A percentile compares a stretch with the other conserved stretches of the same genome.
These are phyloP conservation scores for Calocera viscosa DNA, from an alignment of 768 basidiomycete species.

Conservation along the genomic window DNA sequence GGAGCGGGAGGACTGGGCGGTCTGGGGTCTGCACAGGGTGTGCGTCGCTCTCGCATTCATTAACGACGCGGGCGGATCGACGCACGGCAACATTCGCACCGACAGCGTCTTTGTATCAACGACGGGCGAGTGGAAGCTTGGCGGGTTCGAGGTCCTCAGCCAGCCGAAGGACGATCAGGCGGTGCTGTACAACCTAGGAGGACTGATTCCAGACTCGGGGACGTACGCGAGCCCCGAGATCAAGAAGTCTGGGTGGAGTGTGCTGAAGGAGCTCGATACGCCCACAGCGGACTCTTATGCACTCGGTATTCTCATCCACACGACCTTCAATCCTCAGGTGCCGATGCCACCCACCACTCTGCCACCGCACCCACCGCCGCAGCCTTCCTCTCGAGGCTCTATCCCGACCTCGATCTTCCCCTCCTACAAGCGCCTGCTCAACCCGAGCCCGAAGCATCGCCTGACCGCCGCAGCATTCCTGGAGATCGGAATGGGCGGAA, in stretches of 20 bases:
- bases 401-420: constrained; percentile 68
- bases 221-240: constrained; percentile 71
- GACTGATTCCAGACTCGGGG: constrained; percentile 47
- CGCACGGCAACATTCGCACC: constrained; percentile 67
- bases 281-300: constrained; percentile 75
- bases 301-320: constrained; percentile 72
- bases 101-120: constrained; percentile 79
- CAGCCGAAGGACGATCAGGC: constrained; percentile 66
- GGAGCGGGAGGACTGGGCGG: constrained; percentile 72
- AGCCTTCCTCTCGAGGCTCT: constrained; percentile 58
- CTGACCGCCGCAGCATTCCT: constrained; percentile 66
- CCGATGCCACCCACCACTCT: constrained; percentile 54
- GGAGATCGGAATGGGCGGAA: constrained; percentile 63
- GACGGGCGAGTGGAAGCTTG: constrained; percentile 93
- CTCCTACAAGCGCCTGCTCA: constrained; percentile 74
- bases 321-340: constrained; percentile 75
- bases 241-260: constrained; percentile 72
- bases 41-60: constrained; percentile 84
- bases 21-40: constrained; percentile 88
- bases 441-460: constrained; percentile 74
- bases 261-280: constrained; percentile 59
- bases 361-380: constrained; percentile 65
- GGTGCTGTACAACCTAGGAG: constrained; percentile 63
- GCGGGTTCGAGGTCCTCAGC: constrained; percentile 85
- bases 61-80: constrained; percentile 69